phyloP scores from a whole-genome alignment of 768 basidiomycete species.

The Termitomyces sp. region DNA sequence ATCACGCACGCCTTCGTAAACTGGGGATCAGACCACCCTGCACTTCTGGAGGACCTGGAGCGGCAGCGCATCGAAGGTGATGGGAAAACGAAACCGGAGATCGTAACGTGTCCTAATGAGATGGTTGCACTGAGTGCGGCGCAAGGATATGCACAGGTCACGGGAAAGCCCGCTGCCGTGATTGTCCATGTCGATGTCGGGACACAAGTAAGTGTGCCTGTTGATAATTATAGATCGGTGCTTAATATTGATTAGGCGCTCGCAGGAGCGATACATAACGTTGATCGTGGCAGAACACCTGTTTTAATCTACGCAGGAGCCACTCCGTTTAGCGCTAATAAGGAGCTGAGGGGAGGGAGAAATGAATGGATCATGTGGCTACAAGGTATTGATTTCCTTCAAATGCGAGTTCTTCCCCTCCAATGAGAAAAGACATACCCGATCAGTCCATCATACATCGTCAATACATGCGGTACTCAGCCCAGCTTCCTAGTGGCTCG shows the following conservation, averaged over 20 bases:
- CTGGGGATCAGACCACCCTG: conserved; percentile 76
- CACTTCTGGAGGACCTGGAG: conserved; percentile 62
- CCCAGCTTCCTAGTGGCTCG: conserved; percentile 51
- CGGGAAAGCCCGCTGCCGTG: conserved; percentile 63
- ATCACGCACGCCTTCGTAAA: conserved; percentile 70
- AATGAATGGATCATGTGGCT: conserved; percentile 76
- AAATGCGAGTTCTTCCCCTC: neutral
- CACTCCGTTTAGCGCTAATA: conserved; percentile 50
- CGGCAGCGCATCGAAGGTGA: conserved; percentile 39
- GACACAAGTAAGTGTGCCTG: conserved; percentile 41
- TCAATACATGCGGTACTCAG: conserved; percentile 68
- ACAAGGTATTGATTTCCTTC: conserved; percentile 39
- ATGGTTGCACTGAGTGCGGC: conserved; percentile 73
- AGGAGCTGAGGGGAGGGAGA: conserved; percentile 54
- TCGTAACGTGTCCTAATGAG: conserved; percentile 71
- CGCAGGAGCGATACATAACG: conserved; percentile 71
- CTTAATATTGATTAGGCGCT: conserved; percentile 38
- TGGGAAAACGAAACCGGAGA: conserved; percentile 35
- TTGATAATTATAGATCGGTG: neutral
- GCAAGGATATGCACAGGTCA: conserved; percentile 64
- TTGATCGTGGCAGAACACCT: conserved; percentile 53
- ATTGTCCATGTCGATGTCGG: conserved; percentile 74
- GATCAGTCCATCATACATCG: conserved; percentile 69
- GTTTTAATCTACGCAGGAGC: conserved; percentile 72
- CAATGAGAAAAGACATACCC: conserved; percentile 44